Conservation (phyloP, 2,329 filamentous ascomycete genomes). For the Cercospora zeae-maydis region DNA sequence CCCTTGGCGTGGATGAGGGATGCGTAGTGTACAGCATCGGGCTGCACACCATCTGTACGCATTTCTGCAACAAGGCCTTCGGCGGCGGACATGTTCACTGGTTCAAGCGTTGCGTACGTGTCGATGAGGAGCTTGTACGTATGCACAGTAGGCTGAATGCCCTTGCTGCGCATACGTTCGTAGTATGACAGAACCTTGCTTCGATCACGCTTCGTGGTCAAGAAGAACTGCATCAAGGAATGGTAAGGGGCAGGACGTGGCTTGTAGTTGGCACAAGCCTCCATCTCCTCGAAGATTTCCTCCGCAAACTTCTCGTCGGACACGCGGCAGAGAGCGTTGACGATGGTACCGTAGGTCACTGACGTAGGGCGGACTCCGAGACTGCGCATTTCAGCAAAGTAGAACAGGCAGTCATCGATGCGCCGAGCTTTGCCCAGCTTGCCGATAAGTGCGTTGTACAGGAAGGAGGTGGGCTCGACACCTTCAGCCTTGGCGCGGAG, state of each 20-base stretch:
- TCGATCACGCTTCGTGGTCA: conserved; percentile 95
- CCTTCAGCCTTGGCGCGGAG: conserved; percentile 88
- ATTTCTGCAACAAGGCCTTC: conserved; percentile 80
- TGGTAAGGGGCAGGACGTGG: conserved; percentile 96
- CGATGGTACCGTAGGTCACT: conserved; percentile 96
- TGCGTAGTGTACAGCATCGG: conserved; percentile 92
- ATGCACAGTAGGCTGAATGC: conserved; percentile 87
- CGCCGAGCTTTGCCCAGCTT: conserved; percentile 97
- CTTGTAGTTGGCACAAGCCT: conserved; percentile 98
- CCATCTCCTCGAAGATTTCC: conserved; percentile 98
- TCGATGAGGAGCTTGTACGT: conserved; percentile 98
- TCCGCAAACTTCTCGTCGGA: conserved; percentile 97
- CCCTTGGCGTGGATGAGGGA: conserved; percentile 94
- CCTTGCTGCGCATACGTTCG: conserved; percentile 82
- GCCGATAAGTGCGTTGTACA: conserved; percentile 97
- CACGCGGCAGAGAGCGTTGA: conserved; percentile 94
- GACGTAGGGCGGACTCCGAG: conserved; percentile 92
- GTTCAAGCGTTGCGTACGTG: conserved; percentile 89
- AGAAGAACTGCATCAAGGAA: conserved; percentile 99
- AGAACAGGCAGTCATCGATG: conserved; percentile 96
- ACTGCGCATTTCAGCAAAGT: conserved; percentile 95
- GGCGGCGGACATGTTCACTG: conserved; percentile 81
- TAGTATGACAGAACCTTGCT: conserved; percentile 91
- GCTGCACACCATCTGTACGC: conserved; percentile 65
- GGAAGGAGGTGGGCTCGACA: conserved; percentile 91